Percentiles rank a stretch among this genome's conserved stretches.
These are phyloP conservation scores for Aspergillus sp. DNA, from an alignment of 2,329 filamentous ascomycete genomes.

Conservation along the genomic window DNA sequence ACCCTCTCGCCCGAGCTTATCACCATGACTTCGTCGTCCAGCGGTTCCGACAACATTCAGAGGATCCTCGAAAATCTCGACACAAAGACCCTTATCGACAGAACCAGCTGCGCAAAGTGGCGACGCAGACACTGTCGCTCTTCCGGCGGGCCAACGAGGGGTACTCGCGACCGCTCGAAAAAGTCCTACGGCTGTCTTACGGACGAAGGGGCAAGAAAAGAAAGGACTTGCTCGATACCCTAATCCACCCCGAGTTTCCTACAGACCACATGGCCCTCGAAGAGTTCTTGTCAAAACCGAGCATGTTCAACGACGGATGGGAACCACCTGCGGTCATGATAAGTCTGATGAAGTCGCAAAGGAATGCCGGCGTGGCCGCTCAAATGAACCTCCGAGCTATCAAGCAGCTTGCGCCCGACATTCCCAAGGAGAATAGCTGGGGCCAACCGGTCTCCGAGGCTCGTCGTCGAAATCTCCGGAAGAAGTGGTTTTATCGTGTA, in stretches of 20 bases:
- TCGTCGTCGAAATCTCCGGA: slow-evolving; percentile 36
- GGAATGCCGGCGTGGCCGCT: slow-evolving; percentile 26
- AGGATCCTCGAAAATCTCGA: slow-evolving; percentile 17
- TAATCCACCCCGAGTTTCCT: slow-evolving; percentile 30
- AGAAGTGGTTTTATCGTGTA: slow-evolving; percentile 37
- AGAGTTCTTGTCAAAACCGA: slow-evolving; percentile 17
- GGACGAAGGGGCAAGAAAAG: slow-evolving; percentile 56
- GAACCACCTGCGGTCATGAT: slow-evolving; percentile 31
- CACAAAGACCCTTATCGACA: slow-evolving; percentile 18
- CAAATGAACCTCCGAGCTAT: slow-evolving; percentile 24
- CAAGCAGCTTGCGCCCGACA: slow-evolving; percentile 27
- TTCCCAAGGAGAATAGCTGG: slow-evolving; percentile 40
- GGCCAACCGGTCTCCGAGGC: slow-evolving; percentile 28
- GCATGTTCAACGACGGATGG: slow-evolving; percentile 33
- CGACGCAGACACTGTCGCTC: slow-evolving; percentile 41
- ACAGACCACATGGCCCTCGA: slow-evolving; percentile 22
- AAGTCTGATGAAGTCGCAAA: slow-evolving; percentile 37
- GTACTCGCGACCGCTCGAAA: slow-evolving; percentile 50
- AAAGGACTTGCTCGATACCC: slow-evolving; percentile 45
- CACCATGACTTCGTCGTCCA: slow-evolving; percentile 49
- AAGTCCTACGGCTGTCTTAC: slow-evolving; percentile 56
- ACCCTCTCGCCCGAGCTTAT: slow-evolving; percentile 52
- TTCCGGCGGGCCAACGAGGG: slow-evolving; percentile 57
- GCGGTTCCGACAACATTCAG: slow-evolving; percentile 48
- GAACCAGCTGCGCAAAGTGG: slow-evolving; percentile 23